Conservation (phyloP, 129 eudicot genomes). For the Kitagawia praeruptora region DNA sequence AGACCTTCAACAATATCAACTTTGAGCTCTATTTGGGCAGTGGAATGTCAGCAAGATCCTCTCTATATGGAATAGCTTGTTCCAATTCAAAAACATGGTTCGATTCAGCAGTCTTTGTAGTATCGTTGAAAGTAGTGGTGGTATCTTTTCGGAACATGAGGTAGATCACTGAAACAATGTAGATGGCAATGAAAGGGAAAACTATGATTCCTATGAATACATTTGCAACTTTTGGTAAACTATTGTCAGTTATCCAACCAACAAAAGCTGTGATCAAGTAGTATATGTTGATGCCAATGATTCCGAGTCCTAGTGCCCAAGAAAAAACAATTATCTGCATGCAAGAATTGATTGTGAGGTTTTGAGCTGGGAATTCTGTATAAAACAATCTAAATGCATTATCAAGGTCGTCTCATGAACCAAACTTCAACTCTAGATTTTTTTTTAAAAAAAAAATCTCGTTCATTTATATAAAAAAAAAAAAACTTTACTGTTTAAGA, state of each 20-base stretch:
- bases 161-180: conserved; percentile 11
- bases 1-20: not conserved
- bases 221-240: conserved; percentile 15
- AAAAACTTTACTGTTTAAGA: too few species aligned
- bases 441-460: too few species aligned
- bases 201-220: conserved; percentile 16
- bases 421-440: too few species aligned
- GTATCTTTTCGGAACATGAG: conserved; percentile 16
- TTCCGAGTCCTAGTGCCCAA: conserved; percentile 17
- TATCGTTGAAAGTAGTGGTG: conserved; percentile 1
- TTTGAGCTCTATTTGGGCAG: conserved; percentile 11
- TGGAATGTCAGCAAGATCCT: conserved; percentile 29
- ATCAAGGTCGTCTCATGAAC: too few species aligned
- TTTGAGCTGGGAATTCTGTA: not conserved
- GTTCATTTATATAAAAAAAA: too few species aligned
- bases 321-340: conserved; percentile 17
- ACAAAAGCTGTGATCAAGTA: conserved; percentile 17
- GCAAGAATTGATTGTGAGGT: not conserved
- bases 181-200: conserved; percentile 15
- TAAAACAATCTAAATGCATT: not conserved
- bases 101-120: conserved; percentile 9
- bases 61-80: conserved; percentile 15
- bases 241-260: conserved; percentile 14
- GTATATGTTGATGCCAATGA: conserved; percentile 22
- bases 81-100: not conserved